Base-by-base conservation (phyloP, 2,329 filamentous ascomycete species). In the Cadophora sp. region DNA sequence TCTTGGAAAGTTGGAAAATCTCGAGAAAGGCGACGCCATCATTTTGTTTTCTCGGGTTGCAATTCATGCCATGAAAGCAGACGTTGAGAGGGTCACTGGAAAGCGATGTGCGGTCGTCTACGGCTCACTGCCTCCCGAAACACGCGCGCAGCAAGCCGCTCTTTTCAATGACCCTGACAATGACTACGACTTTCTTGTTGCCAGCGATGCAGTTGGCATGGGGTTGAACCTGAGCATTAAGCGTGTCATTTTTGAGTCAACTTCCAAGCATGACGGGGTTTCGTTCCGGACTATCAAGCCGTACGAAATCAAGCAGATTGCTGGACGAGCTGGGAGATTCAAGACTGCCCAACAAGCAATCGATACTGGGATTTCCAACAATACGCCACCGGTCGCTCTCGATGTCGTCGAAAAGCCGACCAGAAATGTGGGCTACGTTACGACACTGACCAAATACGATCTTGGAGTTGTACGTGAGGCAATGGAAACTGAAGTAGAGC, bases 161-260 rank as follows among this genome's bases (percentile, higher is more conserved):
- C 84, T 98, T 0, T 99, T 99, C 84, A 99, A 99, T 77, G 92
- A 98, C 71, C 94, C 94, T 0, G 81, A 97, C 77, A 99, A 97
- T 77, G 94, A 97, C 68, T 99, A 97, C 77, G 96, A 99, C 78
- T 97, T 90, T 74, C 84, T 99, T 6, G 94, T 96, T 29, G 96
- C 97, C 9, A 97, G 93, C 74, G 94, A 97, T 80, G 96, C 96
- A 58, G 95, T 99, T 70, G 96, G 96, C 46, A 98, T 99, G 95
- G 96, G 97, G 0, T 83, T 99, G 26, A 99, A 99, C 76, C 81
- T 99, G 78, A 94, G 89, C 80, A 93, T 97, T 78, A 96, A 94
- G 77, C 91, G 97, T 29, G 87, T 99, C 69, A 87, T 99, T 64
- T 96, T 99, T 72, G 93, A 97, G 76, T 85, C 90, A 0, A 85